Conservation (phyloP, 2,329 filamentous ascomycete genomes). For the Sporothrix schenckii region DNA sequence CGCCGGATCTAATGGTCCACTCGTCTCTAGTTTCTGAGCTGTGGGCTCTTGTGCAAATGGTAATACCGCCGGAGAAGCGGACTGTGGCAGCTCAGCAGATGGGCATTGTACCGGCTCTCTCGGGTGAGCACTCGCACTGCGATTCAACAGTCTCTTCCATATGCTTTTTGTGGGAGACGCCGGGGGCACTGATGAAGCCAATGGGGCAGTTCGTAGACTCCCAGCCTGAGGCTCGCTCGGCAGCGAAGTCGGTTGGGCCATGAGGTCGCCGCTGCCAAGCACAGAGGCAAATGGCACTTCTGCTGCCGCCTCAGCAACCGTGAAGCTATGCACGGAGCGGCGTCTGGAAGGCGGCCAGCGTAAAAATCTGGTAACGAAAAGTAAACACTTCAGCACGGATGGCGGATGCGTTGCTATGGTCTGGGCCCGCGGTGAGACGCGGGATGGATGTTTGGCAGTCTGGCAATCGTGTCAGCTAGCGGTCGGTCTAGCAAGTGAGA, state of each 20-base stretch:
- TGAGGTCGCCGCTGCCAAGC: conserved; percentile 24
- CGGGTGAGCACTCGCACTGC: conserved; percentile 8
- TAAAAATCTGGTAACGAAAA: neutral
- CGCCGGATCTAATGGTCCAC: neutral
- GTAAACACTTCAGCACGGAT: conserved; percentile 27
- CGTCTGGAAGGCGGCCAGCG: conserved; percentile 23
- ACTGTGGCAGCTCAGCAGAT: neutral
- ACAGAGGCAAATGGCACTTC: conserved; percentile 31
- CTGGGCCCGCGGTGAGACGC: conserved; percentile 28
- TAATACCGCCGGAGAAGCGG: neutral
- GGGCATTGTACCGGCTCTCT: neutral
- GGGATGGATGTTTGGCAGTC: conserved; percentile 1
- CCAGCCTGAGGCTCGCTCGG: conserved; percentile 24
- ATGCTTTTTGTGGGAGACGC: conserved; percentile 38
- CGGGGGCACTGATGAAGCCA: conserved; percentile 32
- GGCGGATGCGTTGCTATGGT: conserved; percentile 29
- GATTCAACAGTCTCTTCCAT: conserved; percentile 34
- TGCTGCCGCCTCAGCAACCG: conserved; percentile 21
- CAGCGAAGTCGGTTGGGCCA: conserved; percentile 30
- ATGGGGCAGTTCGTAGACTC: conserved; percentile 29
- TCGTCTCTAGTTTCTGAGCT: neutral
- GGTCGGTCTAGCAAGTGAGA: neutral
- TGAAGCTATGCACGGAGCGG: conserved; percentile 1
- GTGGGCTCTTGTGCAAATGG: neutral
- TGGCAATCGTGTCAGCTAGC: neutral